Base-by-base conservation (phyloP, 495 filamentous ascomycete genomes). In the Aspergillus steynii region DNA sequence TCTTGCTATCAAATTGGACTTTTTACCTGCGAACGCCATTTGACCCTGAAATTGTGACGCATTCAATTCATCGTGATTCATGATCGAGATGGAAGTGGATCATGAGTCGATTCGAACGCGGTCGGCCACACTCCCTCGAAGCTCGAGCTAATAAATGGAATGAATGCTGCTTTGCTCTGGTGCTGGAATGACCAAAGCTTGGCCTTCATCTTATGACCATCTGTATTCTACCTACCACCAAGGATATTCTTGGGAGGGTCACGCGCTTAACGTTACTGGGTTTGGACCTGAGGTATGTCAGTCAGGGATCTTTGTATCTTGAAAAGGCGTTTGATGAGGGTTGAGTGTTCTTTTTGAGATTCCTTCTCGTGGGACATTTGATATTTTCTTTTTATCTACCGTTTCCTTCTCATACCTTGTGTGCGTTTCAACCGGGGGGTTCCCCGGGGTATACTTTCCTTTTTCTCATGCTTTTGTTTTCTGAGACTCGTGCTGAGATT, bases 311-410 rank as follows among this genome's bases (percentile, higher is more conserved):
- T 59, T 53, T 56, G 51, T 56, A 62, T 64, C 61, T 62, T 50
- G 42, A 62, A 62, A 65, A 64, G 67, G 67, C 64, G 64, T 66
- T 66, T 51, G 58, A 52, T 59, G 57, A 56, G 47, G 61, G 61
- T 58, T 60, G 61, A 59, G 29, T 59, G 34, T 55, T 62, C 48
- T 53, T 61, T 54, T 12, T 42, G 37, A 42, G 12, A 42, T 42
- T 34, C 37, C 37, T 8, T 42, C 37, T 12, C 37, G 37, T 42
- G 37, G 37, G 37, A 42, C 48, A 32, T 47, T 50, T 27, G 5
- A 50, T 63, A 48, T 47, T 50, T 31, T 50, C 26, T 61, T 25
- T 49, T 56, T 49, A 29, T 57, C 34, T 31, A 46, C 55, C 47
- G 50, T 47, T 55, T 46, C 57, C 37, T 45, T 52, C 50, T 58